A percentile compares a stretch with the other conserved stretches of the same genome.
These are phyloP conservation scores for Reticulascus tulasneorum DNA, from an alignment of 2,329 filamentous ascomycete species.

Conservation along the genomic window DNA sequence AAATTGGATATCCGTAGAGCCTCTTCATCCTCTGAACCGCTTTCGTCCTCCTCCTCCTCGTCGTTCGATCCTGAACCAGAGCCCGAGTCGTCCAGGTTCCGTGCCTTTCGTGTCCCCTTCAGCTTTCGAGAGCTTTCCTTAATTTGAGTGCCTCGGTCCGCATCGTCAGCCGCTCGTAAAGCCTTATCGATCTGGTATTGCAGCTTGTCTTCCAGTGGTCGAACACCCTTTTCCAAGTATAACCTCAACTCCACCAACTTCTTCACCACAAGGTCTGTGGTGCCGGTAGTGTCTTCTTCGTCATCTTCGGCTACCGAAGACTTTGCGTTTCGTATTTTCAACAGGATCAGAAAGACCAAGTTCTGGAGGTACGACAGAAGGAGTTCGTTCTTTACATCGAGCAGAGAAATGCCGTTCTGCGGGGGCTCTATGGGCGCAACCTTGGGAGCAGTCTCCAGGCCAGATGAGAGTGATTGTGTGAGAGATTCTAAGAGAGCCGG, in stretches of 20 bases:
- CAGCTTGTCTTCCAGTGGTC: conserved; percentile 82
- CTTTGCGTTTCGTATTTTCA: conserved; percentile 66
- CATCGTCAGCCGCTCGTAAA: conserved; percentile 78
- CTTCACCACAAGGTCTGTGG: conserved; percentile 67
- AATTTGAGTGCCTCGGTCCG: conserved; percentile 44
- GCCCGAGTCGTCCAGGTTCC: conserved; percentile 30
- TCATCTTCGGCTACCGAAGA: conserved; percentile 14
- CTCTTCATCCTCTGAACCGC: conserved; percentile 21
- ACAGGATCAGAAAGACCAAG: conserved; percentile 78
- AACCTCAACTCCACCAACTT: conserved; percentile 90
- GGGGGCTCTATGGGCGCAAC: conserved; percentile 64
- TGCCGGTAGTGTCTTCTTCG: conserved; percentile 29
- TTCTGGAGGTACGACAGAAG: conserved; percentile 94
- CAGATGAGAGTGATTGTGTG: conserved; percentile 55
- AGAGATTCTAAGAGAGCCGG: conserved; percentile 50
- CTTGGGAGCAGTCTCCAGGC: conserved; percentile 64
- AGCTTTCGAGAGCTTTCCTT: conserved; percentile 32
- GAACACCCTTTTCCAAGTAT: conserved; percentile 88
- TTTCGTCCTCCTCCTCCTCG: conserved; percentile 30
- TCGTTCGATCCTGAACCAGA: conserved; percentile 27
- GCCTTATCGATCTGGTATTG: conserved; percentile 97
- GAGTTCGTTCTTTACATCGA: conserved; percentile 96
- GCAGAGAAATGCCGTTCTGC: conserved; percentile 83
- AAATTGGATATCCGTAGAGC: conserved; percentile 12
- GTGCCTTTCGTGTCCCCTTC: conserved; percentile 24